phyloP scores from a whole-genome alignment of 495 filamentous ascomycete species.

The Tricharina praecox region DNA sequence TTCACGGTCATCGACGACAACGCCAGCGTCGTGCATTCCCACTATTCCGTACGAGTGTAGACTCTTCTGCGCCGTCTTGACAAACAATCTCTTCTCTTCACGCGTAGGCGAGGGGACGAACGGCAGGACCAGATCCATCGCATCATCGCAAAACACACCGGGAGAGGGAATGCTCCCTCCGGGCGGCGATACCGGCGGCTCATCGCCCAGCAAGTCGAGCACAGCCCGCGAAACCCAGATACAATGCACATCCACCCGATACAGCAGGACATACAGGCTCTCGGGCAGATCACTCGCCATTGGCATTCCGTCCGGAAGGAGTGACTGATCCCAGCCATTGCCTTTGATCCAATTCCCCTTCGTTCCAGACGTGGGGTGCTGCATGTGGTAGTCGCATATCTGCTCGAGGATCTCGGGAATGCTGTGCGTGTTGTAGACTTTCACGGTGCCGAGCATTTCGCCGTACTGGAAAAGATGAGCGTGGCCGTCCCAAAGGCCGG shows the following conservation, averaged over 20 bases:
- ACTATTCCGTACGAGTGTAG: conserved; percentile 44
- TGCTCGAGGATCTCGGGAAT: conserved; percentile 34
- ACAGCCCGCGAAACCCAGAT: conserved; percentile 45
- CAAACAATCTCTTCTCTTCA: conserved; percentile 32
- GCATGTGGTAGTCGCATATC: conserved; percentile 32
- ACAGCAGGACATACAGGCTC: conserved; percentile 48
- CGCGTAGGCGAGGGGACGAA: conserved; percentile 38
- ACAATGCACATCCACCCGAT: conserved; percentile 50
- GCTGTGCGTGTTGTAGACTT: conserved; percentile 38
- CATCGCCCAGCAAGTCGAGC: conserved; percentile 36
- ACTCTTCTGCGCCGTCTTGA: conserved; percentile 39
- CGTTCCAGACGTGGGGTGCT: conserved; percentile 30
- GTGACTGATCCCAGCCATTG: conserved; percentile 48
- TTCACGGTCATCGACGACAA: conserved; percentile 33
- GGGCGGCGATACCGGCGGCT: conserved; percentile 35
- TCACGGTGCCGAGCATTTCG: conserved; percentile 44
- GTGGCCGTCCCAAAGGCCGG: conserved; percentile 49
- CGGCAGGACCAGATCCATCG: conserved; percentile 41
- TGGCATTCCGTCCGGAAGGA: conserved; percentile 40
- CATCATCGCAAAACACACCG: conserved; percentile 57
- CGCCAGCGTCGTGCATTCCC: conserved; percentile 46
- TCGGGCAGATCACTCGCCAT: conserved; percentile 38
- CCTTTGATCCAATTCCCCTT: conserved; percentile 41
- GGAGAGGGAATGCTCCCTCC: conserved; percentile 40
- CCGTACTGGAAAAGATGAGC: conserved; percentile 47